Evolutionary conservation across 805 yeast genomes (phyloP).

Genomic region (Priceomyces carsonii): DNA sequence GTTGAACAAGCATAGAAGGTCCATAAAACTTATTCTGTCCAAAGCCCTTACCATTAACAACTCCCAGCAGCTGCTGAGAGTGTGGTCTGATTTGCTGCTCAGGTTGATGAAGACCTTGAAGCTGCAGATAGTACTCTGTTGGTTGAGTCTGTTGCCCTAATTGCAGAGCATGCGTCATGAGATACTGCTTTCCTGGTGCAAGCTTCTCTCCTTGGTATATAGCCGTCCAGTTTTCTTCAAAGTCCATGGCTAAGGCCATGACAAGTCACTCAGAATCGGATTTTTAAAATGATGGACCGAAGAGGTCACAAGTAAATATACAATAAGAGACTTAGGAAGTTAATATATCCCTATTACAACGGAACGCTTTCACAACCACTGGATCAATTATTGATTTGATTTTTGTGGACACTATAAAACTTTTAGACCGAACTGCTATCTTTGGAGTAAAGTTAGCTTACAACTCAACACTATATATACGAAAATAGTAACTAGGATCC

Average conservation of each 20-base stretch:
- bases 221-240: conserved; percentile 1
- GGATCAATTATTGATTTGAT: too few relatives aligned
- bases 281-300: too few relatives aligned
- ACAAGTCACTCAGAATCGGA: too few relatives aligned
- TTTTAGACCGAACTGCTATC: neutral
- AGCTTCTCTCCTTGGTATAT: conserved; percentile 2
- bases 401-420: conserved; percentile 1
- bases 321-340: too few relatives aligned
- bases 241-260: too few relatives aligned
- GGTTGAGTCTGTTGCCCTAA: neutral
- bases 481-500: neutral
- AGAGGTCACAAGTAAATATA: too few relatives aligned
- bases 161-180: neutral
- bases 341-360: too few relatives aligned
- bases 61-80: neutral
- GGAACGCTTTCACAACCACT: too few relatives aligned
- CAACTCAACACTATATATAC: neutral
- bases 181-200: neutral
- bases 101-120: conserved; percentile 1
- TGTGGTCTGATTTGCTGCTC: neutral
- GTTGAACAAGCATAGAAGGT: conserved; percentile 25
- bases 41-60: conserved; percentile 6
- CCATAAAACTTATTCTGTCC: conserved; percentile 23
- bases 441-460: too few relatives aligned
- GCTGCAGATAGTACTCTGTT: neutral